Evolutionary conservation across 192 early-diverging fungal species (phyloP), one percentile per base, ranked within the genome.

Genomic region (Mortierella antarctica): DNA sequence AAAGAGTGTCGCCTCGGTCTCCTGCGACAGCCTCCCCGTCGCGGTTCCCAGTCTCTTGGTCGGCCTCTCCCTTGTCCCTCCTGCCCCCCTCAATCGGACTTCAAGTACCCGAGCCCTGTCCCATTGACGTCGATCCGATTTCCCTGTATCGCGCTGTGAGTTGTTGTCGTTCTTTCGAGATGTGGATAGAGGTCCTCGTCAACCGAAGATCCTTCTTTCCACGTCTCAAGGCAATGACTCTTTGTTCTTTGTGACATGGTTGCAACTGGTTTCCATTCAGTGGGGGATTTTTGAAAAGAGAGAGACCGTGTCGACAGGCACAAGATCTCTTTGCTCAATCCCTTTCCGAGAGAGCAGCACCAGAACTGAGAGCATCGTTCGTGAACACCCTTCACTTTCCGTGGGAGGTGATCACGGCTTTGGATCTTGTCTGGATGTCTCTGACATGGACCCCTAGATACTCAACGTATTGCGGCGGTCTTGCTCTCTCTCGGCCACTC

Each of bases 381-480:
- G n/a, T 20, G 46, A 56, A 23, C 18, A 56, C 54, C 18, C 31
- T 15, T 56, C 20, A 23, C 54, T 23, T 56, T 56, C 54, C 18
- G 41, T 23, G 23, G 23, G 57, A 17, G 31, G 23, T 10, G 66
- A 68, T 68, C 66, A 41, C 18, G 42, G 54, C 54, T 68, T 46
- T 76, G 67, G 67, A 76, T 76, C 54, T 67, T 17, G 49, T 67
- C 50, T 66, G 65, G 65, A 66, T 51, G 50, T 41, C 45, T 41
- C 60, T 39, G 39, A 53, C 71, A 64, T 81, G 77, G 70, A 68
- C 59, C 62, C 50, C 53, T 67, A 55, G 57, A 75, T 83, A 75
- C 81, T 83, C 81, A 83, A 83, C 81, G 81, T 75, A 83, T 71
- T 39, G 49, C 49, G 69, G 44, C 61, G 58, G 48, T 67, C 70